phyloP scores from a whole-genome alignment of 129 eudicot genomes.

The Gnaphalium uliginosum region DNA sequence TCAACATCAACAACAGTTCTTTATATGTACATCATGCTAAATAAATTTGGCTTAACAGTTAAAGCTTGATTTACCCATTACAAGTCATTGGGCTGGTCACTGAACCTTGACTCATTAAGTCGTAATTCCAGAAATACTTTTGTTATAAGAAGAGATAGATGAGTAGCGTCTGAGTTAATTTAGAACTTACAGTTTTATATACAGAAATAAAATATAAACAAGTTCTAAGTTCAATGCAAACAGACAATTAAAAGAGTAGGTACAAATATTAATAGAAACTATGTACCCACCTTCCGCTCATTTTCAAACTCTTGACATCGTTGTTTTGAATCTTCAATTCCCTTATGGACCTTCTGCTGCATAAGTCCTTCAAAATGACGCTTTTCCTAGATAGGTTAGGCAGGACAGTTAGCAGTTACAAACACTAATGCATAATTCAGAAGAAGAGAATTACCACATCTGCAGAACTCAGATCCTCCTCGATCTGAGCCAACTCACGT shows the following conservation, averaged over 20 bases:
- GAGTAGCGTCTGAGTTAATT: not conserved
- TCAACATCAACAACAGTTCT: not conserved
- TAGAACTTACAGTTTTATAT: not conserved
- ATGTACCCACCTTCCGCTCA: conserved; percentile 52
- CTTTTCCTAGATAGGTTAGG: conserved; percentile 46
- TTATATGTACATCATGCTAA: not conserved
- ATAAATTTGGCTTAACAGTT: not conserved
- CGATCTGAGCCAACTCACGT: conserved; percentile 50
- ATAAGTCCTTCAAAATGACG: conserved; percentile 51
- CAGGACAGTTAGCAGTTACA: not conserved
- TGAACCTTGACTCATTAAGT: not conserved
- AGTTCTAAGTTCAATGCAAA: not conserved
- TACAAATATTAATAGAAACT: not conserved
- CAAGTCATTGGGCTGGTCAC: not conserved
- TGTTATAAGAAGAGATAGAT: not conserved
- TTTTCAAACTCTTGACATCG: conserved; percentile 43
- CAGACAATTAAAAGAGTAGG: conserved; percentile 8
- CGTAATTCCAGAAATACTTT: not conserved
- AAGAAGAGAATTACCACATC: conserved; percentile 40
- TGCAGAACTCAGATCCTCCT: conserved; percentile 50
- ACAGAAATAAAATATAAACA: not conserved
- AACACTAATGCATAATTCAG: not conserved
- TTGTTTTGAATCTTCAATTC: conserved; percentile 48
- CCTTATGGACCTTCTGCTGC: conserved; percentile 49
- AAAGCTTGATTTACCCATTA: not conserved